A percentile compares a stretch with the other conserved stretches of the same genome.
phyloP scores from a whole-genome alignment of 352 stramenopile species.

The Globisporangium radiosum region DNA sequence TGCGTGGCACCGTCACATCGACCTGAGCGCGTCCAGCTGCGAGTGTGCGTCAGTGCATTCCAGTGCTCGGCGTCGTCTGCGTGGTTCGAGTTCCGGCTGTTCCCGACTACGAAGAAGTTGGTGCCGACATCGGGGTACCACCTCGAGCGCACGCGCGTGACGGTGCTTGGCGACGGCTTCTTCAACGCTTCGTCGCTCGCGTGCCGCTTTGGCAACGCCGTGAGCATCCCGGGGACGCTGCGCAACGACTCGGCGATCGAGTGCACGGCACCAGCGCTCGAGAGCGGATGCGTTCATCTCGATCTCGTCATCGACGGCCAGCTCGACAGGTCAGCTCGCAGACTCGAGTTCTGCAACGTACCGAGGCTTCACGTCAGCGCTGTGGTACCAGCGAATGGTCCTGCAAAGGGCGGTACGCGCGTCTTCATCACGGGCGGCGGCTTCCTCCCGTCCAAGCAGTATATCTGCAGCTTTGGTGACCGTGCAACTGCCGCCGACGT shows the following conservation, averaged over 20 bases:
- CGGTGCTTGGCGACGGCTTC: constrained; percentile 10
- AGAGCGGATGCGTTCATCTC: constrained; percentile 1
- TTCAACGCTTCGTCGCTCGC: constrained; percentile 13
- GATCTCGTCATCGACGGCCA: constrained; percentile 4
- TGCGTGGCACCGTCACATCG: constrained; percentile 25
- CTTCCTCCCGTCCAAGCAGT: constrained; percentile 17
- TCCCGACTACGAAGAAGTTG: constrained; percentile 10
- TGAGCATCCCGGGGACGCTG: not conserved
- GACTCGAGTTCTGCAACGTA: constrained; percentile 4
- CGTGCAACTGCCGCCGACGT: constrained; percentile 12
- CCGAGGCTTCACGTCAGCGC: constrained; percentile 13
- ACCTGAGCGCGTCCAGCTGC: constrained; percentile 20
- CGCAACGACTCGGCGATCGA: constrained; percentile 10
- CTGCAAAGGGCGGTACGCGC: constrained; percentile 27
- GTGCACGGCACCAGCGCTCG: constrained; percentile 13
- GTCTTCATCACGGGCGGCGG: constrained; percentile 24
- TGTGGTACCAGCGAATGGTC: constrained; percentile 26
- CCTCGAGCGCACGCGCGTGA: constrained; percentile 8
- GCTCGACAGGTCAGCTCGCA: not conserved
- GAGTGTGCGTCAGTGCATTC: constrained; percentile 21
- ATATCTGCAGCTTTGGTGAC: constrained; percentile 25
- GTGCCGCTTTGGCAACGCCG: constrained; percentile 2
- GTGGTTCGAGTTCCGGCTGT: constrained; percentile 15
- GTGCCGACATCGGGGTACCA: constrained; percentile 14
- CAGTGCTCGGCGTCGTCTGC: constrained; percentile 13